phyloP scores from a whole-genome alignment of 2,329 filamentous ascomycete genomes.

The Apiospora phragmitis region DNA sequence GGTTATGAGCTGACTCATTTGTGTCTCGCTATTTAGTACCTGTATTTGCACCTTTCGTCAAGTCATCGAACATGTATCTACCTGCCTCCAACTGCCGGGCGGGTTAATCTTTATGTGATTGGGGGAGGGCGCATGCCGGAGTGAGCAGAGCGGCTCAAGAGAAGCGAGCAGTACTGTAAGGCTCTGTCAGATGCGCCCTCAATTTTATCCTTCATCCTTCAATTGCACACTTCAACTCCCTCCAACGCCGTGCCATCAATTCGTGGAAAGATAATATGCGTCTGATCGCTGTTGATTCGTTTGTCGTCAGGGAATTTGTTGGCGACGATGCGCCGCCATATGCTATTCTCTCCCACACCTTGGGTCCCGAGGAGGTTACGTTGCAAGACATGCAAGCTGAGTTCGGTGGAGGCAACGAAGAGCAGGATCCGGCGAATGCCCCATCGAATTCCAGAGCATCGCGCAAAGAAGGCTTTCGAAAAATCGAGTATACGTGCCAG shows the following conservation, averaged over 20 bases:
- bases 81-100: too few species aligned
- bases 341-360: constrained; percentile 7
- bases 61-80: too few species aligned
- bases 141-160: background rate
- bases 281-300: background rate
- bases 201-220: too few species aligned
- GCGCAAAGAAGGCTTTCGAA: background rate
- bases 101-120: too few species aligned
- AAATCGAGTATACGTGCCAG: background rate
- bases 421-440: too few species aligned
- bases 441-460: background rate
- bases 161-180: too few species aligned
- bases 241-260: background rate
- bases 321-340: background rate
- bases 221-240: accelerated
- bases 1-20: too few species aligned
- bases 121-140: background rate
- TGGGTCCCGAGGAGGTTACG: background rate
- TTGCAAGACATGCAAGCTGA: background rate
- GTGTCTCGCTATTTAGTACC: too few species aligned
- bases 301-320: background rate
- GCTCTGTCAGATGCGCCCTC: too few species aligned
- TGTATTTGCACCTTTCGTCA: too few species aligned
- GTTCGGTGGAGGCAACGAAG: background rate
- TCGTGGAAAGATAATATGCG: background rate